Evolutionary conservation across 441 rosid species (phyloP).

Genomic region (Gossypium lobatum): DNA sequence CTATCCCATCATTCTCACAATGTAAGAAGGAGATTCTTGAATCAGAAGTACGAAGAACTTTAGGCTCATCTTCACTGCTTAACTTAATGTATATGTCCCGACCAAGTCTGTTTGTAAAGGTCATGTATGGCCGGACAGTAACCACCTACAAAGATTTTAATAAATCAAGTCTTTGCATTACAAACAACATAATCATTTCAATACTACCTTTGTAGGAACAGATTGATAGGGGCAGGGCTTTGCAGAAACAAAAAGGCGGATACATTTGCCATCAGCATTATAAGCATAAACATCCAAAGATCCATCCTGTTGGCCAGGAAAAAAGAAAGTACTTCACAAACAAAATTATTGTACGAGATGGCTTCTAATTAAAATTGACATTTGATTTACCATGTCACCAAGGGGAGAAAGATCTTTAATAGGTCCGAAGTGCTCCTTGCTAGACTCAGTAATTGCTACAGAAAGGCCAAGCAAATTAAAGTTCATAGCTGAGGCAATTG

Average conservation of each 20-base stretch:
- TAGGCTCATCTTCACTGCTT: constrained; percentile 73
- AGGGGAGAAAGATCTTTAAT: constrained; percentile 79
- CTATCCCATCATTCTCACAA: constrained; percentile 44
- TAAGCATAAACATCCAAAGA: constrained; percentile 74
- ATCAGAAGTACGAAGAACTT: constrained; percentile 76
- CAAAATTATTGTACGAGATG: constrained; percentile 9
- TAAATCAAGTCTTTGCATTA: constrained; percentile 5
- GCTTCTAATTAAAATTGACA: constrained; percentile 8
- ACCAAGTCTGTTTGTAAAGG: constrained; percentile 92
- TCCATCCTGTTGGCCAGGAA: constrained; percentile 65
- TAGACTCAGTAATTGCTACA: constrained; percentile 52
- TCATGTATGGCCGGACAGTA: constrained; percentile 88
- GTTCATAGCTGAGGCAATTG: constrained; percentile 90
- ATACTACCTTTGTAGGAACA: constrained; percentile 82
- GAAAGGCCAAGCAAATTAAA: constrained; percentile 69
- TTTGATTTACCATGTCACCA: constrained; percentile 72
- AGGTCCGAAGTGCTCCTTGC: constrained; percentile 61
- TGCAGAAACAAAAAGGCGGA: constrained; percentile 77
- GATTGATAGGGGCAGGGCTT: constrained; percentile 80
- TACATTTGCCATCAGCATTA: constrained; percentile 68
- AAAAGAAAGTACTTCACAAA: constrained; percentile 8
- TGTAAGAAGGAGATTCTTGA: constrained; percentile 68
- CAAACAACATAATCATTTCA: constrained; percentile 3
- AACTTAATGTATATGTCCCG: constrained; percentile 65
- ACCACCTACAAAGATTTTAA: constrained; percentile 50